Evolutionary conservation across 192 early-diverging fungal species (phyloP).

Genomic region (Backusella parvicylindrica): DNA sequence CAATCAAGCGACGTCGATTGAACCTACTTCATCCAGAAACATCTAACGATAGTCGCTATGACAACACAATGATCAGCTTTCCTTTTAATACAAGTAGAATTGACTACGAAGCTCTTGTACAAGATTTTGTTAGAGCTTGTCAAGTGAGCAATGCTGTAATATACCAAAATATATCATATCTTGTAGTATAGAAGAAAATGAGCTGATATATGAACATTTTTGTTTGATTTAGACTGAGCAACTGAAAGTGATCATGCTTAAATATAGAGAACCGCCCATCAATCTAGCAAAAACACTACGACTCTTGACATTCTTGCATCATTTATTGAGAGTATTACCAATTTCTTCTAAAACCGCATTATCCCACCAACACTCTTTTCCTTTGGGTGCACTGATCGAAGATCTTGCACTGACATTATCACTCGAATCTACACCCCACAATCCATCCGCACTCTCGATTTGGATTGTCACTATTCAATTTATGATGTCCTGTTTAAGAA

Average conservation of each 20-base stretch:
- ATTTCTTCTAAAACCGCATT: not conserved
- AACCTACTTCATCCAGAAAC: conserved; percentile 28
- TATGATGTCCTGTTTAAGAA: conserved; percentile 30
- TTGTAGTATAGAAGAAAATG: not conserved
- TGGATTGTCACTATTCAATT: conserved; percentile 36
- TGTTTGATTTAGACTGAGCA: conserved; percentile 24
- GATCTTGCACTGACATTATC: conserved; percentile 24
- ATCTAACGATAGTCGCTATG: conserved; percentile 5
- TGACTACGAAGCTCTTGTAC: conserved; percentile 23
- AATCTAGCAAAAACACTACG: conserved; percentile 22
- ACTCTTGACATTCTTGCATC: conserved; percentile 30
- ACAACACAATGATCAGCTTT: conserved; percentile 12
- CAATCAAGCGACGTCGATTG: conserved; percentile 26
- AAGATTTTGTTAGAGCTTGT: conserved; percentile 26
- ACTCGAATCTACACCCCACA: conserved; percentile 5
- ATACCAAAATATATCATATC: not conserved
- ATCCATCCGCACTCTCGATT: not conserved
- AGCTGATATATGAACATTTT: not conserved
- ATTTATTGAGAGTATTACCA: conserved; percentile 14
- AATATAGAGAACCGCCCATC: conserved; percentile 31
- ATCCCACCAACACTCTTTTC: conserved; percentile 10
- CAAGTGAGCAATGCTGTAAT: conserved; percentile 27
- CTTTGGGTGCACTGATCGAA: conserved; percentile 26
- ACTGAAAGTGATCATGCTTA: conserved; percentile 24
- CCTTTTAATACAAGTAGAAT: conserved; percentile 7